Evolutionary conservation across 2,329 filamentous ascomycete species (phyloP), one percentile per base, ranked within the genome.

Genomic region (Graphilbum sp.): DNA sequence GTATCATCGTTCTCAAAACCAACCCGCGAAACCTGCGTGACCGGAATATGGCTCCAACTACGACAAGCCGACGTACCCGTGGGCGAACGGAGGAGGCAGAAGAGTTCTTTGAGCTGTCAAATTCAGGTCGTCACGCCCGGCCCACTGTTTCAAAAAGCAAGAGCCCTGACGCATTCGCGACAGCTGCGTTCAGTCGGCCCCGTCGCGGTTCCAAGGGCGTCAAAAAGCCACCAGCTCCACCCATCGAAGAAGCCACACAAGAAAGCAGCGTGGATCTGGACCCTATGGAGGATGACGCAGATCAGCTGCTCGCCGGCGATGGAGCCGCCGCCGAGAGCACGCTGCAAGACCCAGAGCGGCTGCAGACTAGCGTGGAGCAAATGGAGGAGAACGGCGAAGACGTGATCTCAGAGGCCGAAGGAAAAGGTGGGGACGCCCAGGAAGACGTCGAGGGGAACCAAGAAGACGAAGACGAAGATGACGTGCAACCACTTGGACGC

Each of bases 101-200:
- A 23, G 68, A 73, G 32, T 62, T 75, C 7, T 52, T 75, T 5
- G 70, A 76, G 47, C 57, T 78, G 13, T 69, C 72, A 6, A 69
- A 62, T 46, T 77, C 73, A 8, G 74, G 73, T n/a, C 65, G 61
- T 40, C 72, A 78, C 45, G 65, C 63, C 17, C 60, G 61, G 31
- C 51, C 60, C 2, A 56, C 67, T 30, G 58, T 58, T 16, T 64
- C 65, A 32, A 69, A 69, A 39, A 75, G 69, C 46, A 63, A 59
- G 46, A 75, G 69, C 43, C 72, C 73, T 0, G 72, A 78, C 44
- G 50, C 55, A 13, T 61, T 63, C 21, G 53, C 45, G 10, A 57
- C 54, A 3, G 38, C 35, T 7, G 35, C 35, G 2, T 9, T 12
- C 5, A 25, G 37, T 4, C 58, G 68, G 42, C 54, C 63, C 5